Evolutionary conservation across 2,329 filamentous ascomycete species (phyloP).

Genomic region (Penicillium sp.): DNA sequence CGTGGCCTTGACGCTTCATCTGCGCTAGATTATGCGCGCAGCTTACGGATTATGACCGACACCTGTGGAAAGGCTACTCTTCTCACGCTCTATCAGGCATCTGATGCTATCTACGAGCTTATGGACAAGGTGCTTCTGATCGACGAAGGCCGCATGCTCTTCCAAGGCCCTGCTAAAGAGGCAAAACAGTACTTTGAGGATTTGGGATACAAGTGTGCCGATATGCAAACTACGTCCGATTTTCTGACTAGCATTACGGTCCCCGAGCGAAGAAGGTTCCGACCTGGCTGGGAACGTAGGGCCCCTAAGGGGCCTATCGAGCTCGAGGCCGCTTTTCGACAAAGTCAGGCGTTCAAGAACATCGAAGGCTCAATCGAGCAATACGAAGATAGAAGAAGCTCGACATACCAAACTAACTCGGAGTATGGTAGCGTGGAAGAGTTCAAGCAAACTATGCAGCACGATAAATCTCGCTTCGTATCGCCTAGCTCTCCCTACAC

Average conservation of each 20-base stretch:
- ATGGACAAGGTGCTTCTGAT: constrained; percentile 80
- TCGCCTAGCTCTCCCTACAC: constrained; percentile 74
- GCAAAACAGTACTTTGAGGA: constrained; percentile 68
- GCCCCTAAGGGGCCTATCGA: constrained; percentile 71
- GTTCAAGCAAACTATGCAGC: constrained; percentile 67
- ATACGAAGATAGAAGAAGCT: constrained; percentile 59
- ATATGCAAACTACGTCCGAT: constrained; percentile 71
- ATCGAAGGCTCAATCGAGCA: constrained; percentile 64
- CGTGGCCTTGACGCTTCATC: constrained; percentile 75
- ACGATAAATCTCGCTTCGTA: constrained; percentile 59
- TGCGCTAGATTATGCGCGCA: constrained; percentile 73
- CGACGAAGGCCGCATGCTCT: constrained; percentile 70
- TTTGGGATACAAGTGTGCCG: constrained; percentile 63
- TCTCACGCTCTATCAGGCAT: constrained; percentile 71
- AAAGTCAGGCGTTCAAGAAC: constrained; percentile 63
- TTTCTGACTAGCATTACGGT: constrained; percentile 76
- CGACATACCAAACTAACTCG: constrained; percentile 54
- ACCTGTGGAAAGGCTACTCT: constrained; percentile 70
- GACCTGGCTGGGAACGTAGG: constrained; percentile 64
- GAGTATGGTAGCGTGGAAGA: constrained; percentile 39
- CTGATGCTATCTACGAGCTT: constrained; percentile 68
- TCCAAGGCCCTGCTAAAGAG: constrained; percentile 61
- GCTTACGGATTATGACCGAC: constrained; percentile 71
- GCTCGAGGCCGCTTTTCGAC: constrained; percentile 68
- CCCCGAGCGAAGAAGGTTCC: constrained; percentile 68